Percentiles rank a stretch among this genome's conserved stretches.
Evolutionary conservation across 768 basidiomycete genomes (phyloP).

Genomic region (Auricularia sp.): DNA sequence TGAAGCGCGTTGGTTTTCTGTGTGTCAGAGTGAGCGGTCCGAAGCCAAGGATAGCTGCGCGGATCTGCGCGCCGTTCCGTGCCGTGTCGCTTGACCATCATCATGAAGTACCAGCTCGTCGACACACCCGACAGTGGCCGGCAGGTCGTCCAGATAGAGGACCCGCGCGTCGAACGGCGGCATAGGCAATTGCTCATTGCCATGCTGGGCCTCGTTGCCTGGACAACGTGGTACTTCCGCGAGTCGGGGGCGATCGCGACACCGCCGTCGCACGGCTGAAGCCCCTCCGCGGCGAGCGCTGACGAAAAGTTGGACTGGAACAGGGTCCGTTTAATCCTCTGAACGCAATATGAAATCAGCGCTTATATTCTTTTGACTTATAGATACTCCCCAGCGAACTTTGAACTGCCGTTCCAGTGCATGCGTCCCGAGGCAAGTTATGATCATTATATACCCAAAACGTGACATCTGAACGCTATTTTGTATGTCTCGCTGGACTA

Average conservation of each 20-base stretch:
- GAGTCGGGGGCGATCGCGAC: neutral
- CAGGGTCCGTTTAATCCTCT: neutral
- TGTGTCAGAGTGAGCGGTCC: too few species aligned
- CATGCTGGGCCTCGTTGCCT: neutral
- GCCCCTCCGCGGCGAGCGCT: neutral
- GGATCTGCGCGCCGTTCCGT: too few species aligned
- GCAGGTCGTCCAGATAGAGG: too few species aligned
- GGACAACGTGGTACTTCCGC: neutral
- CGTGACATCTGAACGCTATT: neutral
- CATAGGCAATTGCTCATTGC: too few species aligned
- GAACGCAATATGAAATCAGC: neutral
- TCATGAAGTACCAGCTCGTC: too few species aligned
- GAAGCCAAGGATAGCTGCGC: too few species aligned
- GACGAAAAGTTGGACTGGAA: neutral
- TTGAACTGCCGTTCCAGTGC: constrained; percentile 16
- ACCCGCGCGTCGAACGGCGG: too few species aligned
- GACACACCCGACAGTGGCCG: too few species aligned
- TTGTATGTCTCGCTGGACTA: constrained; percentile 37
- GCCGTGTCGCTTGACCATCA: too few species aligned
- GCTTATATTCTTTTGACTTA: neutral
- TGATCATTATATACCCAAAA: neutral
- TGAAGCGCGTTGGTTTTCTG: too few species aligned
- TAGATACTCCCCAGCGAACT: constrained; percentile 14
- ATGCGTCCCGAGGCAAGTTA: constrained; percentile 20
- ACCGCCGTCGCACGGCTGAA: neutral